phyloP scores from a whole-genome alignment of 177 flowering plant species.

The Vitis hybrid region DNA sequence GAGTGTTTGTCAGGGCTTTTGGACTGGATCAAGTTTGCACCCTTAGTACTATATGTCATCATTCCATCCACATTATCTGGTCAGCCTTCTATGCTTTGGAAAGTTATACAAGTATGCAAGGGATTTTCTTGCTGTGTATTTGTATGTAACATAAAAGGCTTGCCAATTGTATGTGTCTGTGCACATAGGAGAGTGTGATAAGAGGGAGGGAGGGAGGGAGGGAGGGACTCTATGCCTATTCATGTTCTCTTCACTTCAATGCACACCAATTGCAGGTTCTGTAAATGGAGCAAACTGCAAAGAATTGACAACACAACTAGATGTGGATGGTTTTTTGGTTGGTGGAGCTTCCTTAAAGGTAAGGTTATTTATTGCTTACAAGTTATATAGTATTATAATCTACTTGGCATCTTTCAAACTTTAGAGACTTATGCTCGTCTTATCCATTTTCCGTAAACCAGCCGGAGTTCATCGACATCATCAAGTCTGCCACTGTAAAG shows the following conservation, averaged over 20 bases:
- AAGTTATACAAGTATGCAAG: too few relatives aligned
- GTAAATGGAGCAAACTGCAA: constrained; percentile 88
- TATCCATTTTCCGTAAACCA: constrained; percentile 15
- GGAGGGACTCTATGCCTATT: not conserved
- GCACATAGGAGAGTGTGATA: too few relatives aligned
- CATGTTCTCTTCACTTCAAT: not conserved
- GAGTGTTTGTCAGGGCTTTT: too few relatives aligned
- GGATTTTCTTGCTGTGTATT: too few relatives aligned
- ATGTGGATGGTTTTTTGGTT: constrained; percentile 95
- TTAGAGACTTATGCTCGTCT: not conserved
- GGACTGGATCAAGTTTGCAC: too few relatives aligned
- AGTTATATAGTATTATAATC: not conserved
- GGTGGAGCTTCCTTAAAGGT: constrained; percentile 98
- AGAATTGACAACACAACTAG: constrained; percentile 73
- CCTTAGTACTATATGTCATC: too few relatives aligned
- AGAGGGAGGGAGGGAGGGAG: too few relatives aligned
- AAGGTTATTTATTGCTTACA: not conserved
- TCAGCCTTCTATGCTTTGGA: too few relatives aligned
- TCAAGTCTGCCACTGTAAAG: constrained; percentile 79
- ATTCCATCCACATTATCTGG: too few relatives aligned
- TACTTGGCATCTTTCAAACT: not conserved
- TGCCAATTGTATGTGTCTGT: too few relatives aligned
- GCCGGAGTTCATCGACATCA: constrained; percentile 87
- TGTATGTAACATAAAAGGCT: too few relatives aligned
- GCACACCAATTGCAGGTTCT: constrained; percentile 49